Evolutionary conservation across 305 asterid genomes (phyloP).

Genomic region (Fraxinus floribunda): DNA sequence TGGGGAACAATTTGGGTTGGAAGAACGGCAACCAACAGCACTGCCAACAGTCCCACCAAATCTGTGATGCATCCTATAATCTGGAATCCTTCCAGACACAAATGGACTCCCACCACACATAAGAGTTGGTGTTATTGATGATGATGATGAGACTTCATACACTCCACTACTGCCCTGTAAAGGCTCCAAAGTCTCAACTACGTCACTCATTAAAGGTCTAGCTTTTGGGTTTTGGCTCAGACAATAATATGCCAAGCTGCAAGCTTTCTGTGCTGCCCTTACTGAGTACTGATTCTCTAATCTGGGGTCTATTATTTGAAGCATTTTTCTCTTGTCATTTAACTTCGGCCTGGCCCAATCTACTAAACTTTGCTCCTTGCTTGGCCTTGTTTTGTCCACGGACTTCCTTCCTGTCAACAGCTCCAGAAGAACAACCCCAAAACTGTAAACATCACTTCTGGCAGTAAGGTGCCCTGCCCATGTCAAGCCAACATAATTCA

Average conservation of each 20-base stretch:
- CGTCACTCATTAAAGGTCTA: conserved; percentile 96
- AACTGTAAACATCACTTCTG: conserved; percentile 97
- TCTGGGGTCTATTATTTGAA: conserved; percentile 91
- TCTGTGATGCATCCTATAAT: conserved; percentile 57
- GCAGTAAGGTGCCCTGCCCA: conserved; percentile 94
- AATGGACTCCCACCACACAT: conserved; percentile 58
- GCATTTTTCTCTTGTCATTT: conserved; percentile 90
- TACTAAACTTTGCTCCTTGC: conserved; percentile 95
- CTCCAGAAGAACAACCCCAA: conserved; percentile 98
- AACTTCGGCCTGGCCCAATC: conserved; percentile 99
- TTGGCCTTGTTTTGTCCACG: conserved; percentile 95
- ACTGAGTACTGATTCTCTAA: conserved; percentile 86
- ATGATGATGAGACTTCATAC: conserved; percentile 46
- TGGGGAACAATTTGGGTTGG: conserved; percentile 72
- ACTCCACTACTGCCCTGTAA: conserved; percentile 59
- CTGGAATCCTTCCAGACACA: conserved; percentile 55
- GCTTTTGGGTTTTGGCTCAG: conserved; percentile 98
- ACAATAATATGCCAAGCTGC: conserved; percentile 98
- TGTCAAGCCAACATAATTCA: conserved; percentile 29
- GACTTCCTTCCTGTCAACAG: conserved; percentile 95
- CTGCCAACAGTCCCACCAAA: conserved; percentile 54
- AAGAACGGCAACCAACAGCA: conserved; percentile 65
- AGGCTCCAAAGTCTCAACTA: conserved; percentile 94
- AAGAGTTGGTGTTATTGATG: conserved; percentile 44
- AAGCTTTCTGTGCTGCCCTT: conserved; percentile 96